phyloP scores from a whole-genome alignment of 257 asterid species.

The Nyctanthes arbortristis region DNA sequence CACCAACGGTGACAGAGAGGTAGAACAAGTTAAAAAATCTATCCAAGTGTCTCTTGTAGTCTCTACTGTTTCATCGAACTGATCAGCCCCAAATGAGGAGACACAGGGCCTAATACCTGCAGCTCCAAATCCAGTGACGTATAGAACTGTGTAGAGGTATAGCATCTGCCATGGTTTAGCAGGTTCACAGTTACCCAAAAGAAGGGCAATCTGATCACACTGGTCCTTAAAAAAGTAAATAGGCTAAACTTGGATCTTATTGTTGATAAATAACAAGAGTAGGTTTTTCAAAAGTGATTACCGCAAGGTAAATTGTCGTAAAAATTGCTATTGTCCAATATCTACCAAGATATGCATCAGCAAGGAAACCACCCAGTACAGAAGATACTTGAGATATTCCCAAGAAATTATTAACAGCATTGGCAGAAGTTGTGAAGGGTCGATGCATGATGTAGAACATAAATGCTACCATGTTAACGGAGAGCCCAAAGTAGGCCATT shows the following conservation, averaged over 20 bases:
- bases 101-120: conserved; percentile 99
- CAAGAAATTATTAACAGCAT: conserved; percentile 86
- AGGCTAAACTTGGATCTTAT: too few relatives aligned
- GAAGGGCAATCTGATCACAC: conserved; percentile 81
- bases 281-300: conserved; percentile 25
- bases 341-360: conserved; percentile 96
- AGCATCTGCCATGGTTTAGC: conserved; percentile 94
- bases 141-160: conserved; percentile 69
- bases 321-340: conserved; percentile 98
- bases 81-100: conserved; percentile 99
- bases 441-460: conserved; percentile 97
- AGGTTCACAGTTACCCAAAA: conserved; percentile 86
- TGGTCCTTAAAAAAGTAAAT: too few relatives aligned
- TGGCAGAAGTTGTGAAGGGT: conserved; percentile 86
- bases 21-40: conserved; percentile 92
- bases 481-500: conserved; percentile 95
- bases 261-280: too few relatives aligned
- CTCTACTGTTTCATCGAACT: conserved; percentile 78
- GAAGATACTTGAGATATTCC: conserved; percentile 98
- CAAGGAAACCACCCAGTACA: conserved; percentile 90
- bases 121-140: conserved; percentile 87
- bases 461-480: conserved; percentile 96
- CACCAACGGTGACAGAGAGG: conserved; percentile 92
- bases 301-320: conserved; percentile 86
- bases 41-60: conserved; percentile 74